These are phyloP conservation scores for Russula abietina DNA, from an alignment of 768 basidiomycete genomes.

Conservation along the genomic window DNA sequence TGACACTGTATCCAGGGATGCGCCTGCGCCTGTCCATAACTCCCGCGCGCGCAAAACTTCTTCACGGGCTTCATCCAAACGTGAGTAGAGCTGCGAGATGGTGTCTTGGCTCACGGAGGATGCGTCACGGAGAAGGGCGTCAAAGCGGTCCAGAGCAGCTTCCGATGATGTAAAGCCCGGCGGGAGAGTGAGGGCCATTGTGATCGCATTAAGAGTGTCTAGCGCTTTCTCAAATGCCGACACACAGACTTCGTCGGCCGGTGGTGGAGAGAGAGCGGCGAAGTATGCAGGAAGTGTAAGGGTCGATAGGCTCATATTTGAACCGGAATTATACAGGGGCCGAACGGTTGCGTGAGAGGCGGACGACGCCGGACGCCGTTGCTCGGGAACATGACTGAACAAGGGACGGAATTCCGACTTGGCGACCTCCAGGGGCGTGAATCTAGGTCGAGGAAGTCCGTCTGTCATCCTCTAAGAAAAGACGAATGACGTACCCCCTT, in stretches of 20 bases:
- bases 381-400: conserved; percentile 48
- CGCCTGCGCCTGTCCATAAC: conserved; percentile 40
- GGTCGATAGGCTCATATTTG: conserved; percentile 43
- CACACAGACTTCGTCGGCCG: conserved; percentile 39
- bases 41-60: conserved; percentile 46
- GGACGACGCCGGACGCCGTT: conserved; percentile 45
- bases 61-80: conserved; percentile 45
- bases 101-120: conserved; percentile 42
- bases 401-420: conserved; percentile 59
- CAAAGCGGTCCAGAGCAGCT: conserved; percentile 40
- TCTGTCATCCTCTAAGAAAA: conserved; percentile 3
- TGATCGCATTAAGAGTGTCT: conserved; percentile 48
- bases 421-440: conserved; percentile 63
- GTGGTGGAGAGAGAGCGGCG: conserved; percentile 18
- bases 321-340: conserved; percentile 42
- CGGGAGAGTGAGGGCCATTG: conserved; percentile 30
- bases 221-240: conserved; percentile 42
- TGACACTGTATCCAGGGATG: conserved; percentile 40
- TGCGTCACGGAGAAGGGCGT: conserved; percentile 44
- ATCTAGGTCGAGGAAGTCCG: conserved; percentile 32
- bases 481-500: conserved; percentile 50
- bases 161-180: conserved; percentile 34
- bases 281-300: conserved; percentile 6
- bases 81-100: conserved; percentile 46
- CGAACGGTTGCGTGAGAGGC: conserved; percentile 46